Base-by-base conservation (phyloP, 1,284 basidiomycete genomes). In the Fomes fomentarius region DNA sequence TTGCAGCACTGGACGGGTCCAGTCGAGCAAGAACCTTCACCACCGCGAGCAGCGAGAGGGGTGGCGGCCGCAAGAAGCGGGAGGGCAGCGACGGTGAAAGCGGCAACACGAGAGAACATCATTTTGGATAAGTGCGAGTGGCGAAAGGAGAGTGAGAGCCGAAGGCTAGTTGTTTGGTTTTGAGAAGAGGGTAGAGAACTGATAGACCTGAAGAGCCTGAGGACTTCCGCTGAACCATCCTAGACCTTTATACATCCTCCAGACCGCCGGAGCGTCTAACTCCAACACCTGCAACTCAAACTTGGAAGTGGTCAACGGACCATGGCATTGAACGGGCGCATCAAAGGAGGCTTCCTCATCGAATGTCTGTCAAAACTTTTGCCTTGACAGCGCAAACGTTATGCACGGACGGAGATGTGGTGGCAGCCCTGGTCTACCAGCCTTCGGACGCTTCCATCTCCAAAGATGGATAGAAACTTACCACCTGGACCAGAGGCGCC, bases 61-160 rank as follows among this genome's bases (percentile, higher is more conserved):
- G 60, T 66, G 63, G 66, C 66, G 61, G 56, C 63, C 66, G 64
- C 64, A 66, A 67, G 64, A 54, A 66, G 35, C 39, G 64, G 58
- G 52, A 67, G 59, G 35, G 63, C 58, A 22, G 53, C 55, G 43
- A 63, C 49, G 31, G 54, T 39, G 49, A 64, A 44, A 34, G 52
- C 44, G 21, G 56, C 54, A 33, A 58, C 30, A 52, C 52, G 54
- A 46, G 60, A 38, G 54, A 56, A 58, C 49, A 56, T 58, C 31
- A 28, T 57, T 26, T 33, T 39, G 39, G 14, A 25, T n/a, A 12
- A 21, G n/a, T 21, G 22, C 26, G 24, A 30, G 34, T 31, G 25
- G 30, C 25, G 47, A 26, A 19, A 34, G 8, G 25, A 38, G 45
- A 15, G 37, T 39, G 55, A 46, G 35, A 43, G 52, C 24, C 38